Evolutionary conservation across 176 grass and related monocot genomes (phyloP), one percentile per base, ranked within the genome.

Genomic region (Carex kokanica): DNA sequence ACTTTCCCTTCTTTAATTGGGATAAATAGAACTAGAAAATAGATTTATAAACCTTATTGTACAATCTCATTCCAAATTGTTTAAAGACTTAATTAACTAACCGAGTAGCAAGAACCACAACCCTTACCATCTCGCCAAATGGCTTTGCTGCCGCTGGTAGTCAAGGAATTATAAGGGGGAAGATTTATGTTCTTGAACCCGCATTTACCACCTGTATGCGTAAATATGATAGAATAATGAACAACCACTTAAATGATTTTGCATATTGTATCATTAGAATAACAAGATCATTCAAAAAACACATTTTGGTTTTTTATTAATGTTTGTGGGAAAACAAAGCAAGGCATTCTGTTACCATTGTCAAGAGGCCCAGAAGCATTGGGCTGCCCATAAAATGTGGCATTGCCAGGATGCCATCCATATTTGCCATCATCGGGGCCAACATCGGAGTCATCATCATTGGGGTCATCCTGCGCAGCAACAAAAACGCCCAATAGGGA

Each of bases 71-170:
- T 77, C 47, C 24, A 54, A 77, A 55, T 77, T 74, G 23, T 29
- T 1, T 7, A 16, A 75, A 77, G 47, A 73, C 18, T 49, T 29
- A 16, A n/a, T 43, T 43, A 43, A 43, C 32, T 85, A 59, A 95
- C 93, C 91, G 86, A 88, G 81, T 91, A 88, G 85, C 94, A 93
- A 74, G 94, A 84, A 32, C 91, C 94, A 38, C 94, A 93, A 3
- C 94, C 94, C 83, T 97, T 91, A 83, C 94, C 91, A 38, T 62
- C 70, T 79, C 84, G 88, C 85, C 92, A 97, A 5, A 91, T 18
- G 13, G 83, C 86, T 83, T 85, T 81, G 87, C 89, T 97, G 67
- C 94, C 94, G 83, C 91, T 89, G 64, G 91, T 86, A 17, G 84
- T 84, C 94, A 97, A 86, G 53, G 89, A 90, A 85, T 66, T 21